phyloP scores from a whole-genome alignment of 2,329 filamentous ascomycete genomes.

The Clarireedia sp. region DNA sequence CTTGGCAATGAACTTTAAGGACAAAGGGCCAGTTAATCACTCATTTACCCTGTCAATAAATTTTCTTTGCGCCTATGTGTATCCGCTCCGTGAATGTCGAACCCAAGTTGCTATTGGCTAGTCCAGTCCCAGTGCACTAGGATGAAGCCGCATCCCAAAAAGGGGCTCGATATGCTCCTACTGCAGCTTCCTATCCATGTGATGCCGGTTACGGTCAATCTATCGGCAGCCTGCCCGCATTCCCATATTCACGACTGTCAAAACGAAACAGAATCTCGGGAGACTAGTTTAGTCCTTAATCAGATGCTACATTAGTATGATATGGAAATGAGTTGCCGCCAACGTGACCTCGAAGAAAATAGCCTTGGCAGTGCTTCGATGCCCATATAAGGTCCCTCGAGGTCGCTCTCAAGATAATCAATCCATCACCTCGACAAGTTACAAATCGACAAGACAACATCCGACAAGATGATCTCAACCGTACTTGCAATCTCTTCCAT shows the following conservation, averaged over 20 bases:
- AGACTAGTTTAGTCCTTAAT: neutral
- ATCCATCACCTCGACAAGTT: neutral
- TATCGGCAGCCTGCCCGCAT: constrained; percentile 23
- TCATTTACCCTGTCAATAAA: neutral
- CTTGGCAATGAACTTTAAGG: no score
- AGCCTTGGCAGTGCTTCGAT: neutral
- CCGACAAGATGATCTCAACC: constrained; percentile 26
- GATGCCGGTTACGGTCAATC: constrained; percentile 17
- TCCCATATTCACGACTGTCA: constrained; percentile 16
- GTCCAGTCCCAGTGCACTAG: neutral
- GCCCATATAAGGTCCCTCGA: constrained; percentile 20
- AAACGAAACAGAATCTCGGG: neutral
- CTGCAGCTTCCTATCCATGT: constrained; percentile 1
- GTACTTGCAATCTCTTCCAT: constrained; percentile 35
- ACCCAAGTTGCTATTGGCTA: neutral
- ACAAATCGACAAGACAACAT: neutral
- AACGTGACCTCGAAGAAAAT: no score
- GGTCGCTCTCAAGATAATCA: constrained; percentile 1
- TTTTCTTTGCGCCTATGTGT: neutral
- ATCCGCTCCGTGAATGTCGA: neutral
- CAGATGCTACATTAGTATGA: neutral
- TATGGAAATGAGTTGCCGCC: neutral
- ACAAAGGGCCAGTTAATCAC: no score
- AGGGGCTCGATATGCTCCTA: neutral
- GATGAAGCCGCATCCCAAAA: neutral